phyloP scores from a whole-genome alignment of 2,329 filamentous ascomycete genomes.

The Periglandula ipomoeae region DNA sequence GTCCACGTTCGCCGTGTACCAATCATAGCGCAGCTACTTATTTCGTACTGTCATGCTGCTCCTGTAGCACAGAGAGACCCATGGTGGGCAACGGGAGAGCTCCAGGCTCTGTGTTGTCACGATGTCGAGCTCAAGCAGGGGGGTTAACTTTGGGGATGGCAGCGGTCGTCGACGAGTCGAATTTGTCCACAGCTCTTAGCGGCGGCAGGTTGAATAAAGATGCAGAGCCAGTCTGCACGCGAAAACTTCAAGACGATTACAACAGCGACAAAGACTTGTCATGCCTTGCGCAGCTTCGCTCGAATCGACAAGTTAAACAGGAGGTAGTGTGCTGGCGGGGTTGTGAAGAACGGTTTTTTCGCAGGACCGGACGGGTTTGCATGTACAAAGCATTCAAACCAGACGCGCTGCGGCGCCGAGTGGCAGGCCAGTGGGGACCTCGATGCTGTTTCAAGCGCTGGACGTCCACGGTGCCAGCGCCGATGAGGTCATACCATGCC shows the following conservation, averaged over 20 bases:
- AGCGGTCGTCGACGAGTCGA: not conserved
- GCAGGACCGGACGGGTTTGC: too few relatives aligned
- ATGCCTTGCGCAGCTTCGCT: not conserved
- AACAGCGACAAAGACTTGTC: not conserved
- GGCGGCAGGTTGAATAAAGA: not conserved
- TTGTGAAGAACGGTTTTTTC: not conserved
- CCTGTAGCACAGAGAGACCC: conserved; percentile 75
- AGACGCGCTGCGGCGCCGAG: too few relatives aligned
- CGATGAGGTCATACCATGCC: not conserved
- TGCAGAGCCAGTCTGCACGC: conserved; percentile 4
- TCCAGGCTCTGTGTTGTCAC: conserved; percentile 4
- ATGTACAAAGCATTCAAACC: too few relatives aligned
- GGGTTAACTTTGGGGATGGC: not conserved
- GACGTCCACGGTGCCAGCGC: too few relatives aligned
- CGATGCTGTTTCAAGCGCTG: not conserved
- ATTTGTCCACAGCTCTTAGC: not conserved
- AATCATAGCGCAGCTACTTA: not conserved
- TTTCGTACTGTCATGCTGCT: conserved; percentile 51
- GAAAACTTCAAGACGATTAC: not conserved
- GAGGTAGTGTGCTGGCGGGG: not conserved
- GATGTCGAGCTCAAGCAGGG: not conserved
- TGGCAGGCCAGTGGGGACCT: not conserved
- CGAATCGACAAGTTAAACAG: not conserved
- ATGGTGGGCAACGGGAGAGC: conserved; percentile 44
- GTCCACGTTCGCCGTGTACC: not conserved